Percentiles rank a stretch among this genome's conserved stretches.
Conservation (phyloP, 257 asterid genomes). For the Salvia hispanica region DNA sequence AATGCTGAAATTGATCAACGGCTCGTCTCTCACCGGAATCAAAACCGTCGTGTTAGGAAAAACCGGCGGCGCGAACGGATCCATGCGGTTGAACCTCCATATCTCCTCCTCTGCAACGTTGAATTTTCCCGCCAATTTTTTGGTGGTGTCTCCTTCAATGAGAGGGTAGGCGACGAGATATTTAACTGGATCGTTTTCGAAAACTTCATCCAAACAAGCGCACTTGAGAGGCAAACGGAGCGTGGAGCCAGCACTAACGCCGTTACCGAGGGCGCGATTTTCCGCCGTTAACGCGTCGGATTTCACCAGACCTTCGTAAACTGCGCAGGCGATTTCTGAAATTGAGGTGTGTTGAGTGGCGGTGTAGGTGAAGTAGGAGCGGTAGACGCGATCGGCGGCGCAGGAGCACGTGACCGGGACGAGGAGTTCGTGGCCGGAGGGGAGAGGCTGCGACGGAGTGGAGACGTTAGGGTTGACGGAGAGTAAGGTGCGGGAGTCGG, state of each 20-base stretch:
- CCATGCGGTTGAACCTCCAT: conserved; percentile 49
- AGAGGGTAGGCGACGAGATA: conserved; percentile 66
- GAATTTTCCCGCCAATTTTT: conserved; percentile 45
- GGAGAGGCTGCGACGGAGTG: conserved; percentile 37
- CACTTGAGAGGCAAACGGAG: conserved; percentile 61
- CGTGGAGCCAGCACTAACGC: conserved; percentile 35
- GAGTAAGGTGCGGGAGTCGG: conserved; percentile 35
- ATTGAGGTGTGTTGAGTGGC: conserved; percentile 24
- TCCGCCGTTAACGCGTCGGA: conserved; percentile 40
- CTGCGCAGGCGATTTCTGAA: conserved; percentile 46
- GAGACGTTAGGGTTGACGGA: conserved; percentile 45
- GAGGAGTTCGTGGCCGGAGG: conserved; percentile 45
- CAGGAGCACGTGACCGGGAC: conserved; percentile 61
- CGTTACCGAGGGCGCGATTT: conserved; percentile 15
- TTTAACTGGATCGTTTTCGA: conserved; percentile 28
- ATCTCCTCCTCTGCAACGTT: conserved; percentile 51
- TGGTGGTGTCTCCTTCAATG: conserved; percentile 43
- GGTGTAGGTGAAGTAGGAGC: conserved; percentile 38
- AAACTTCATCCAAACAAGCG: conserved; percentile 55
- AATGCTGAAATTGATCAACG: conserved; percentile 45
- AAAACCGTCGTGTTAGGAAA: conserved; percentile 62
- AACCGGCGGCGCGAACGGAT: conserved; percentile 44
- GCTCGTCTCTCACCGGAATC: conserved; percentile 55
- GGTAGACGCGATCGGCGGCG: conserved; percentile 36
- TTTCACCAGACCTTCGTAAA: conserved; percentile 63